Base-by-base conservation (phyloP, 306 rosid genomes). In the Vigna hirtella region DNA sequence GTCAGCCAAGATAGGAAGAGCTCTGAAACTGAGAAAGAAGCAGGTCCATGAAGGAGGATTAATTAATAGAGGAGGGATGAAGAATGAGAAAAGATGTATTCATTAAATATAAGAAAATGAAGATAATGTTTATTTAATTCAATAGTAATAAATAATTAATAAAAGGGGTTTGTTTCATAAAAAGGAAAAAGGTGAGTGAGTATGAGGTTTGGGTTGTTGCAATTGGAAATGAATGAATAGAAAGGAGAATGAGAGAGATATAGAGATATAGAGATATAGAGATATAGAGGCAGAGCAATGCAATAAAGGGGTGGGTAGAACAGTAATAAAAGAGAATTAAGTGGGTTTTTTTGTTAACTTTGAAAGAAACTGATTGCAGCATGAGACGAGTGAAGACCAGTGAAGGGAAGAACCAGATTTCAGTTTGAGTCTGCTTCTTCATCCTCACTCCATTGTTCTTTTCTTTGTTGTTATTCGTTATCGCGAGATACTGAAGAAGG, bases 11-110 rank as follows among this genome's bases (percentile, higher is more conserved):
- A 71, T 9, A 63, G 22, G 70, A 58, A 43, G n/a, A 79, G 84
- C 87, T 79, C 87, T 79, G 82, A 81, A 84, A 82, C 72, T 83
- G 72, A 83, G 87, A 84, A 79, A 76, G 43, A 58, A 65, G 77
- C 58, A 83, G 85, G 56, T 82, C 77, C 80, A 79, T 73, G 70
- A 42, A 76, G 57, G 71, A 49, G 5, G 80, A 53, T 53, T 59
- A 66, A 77, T 59, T 79, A 52, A 59, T 78, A 49, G 47, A 12
- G 3, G 3, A 42, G 38, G 48, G 56, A 59, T 30, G 66, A 12
- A 34, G 79, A 65, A 30, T 77, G 79, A 81, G 65, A 69, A 68
- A 42, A 50, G 80, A 81, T 28, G 72, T 66, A 48, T 67, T 72
- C 32, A 78, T 73, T 73, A 68, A 68, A 71, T 77, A 71, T 51